A percentile compares a stretch with the other conserved stretches of the same genome.
Conservation (phyloP, 306 rosid genomes). For the Sicyos edulis region DNA sequence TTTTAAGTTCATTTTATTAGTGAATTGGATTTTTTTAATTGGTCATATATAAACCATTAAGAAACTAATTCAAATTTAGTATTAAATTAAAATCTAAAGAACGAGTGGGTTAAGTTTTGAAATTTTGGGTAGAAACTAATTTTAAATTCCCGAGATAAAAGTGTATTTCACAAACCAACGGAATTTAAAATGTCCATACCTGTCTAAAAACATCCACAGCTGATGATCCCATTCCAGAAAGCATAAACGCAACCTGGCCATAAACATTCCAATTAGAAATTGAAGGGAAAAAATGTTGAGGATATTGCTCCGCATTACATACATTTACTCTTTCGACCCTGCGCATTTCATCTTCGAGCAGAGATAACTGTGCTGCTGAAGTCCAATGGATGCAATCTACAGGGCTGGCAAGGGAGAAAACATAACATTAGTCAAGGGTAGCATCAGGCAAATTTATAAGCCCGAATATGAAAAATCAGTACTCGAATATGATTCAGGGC, state of each 20-base stretch:
- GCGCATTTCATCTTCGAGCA: conserved; percentile 97
- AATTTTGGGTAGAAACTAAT: no score
- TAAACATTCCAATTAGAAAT: not conserved
- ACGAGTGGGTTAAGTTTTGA: no score
- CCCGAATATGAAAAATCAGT: no score
- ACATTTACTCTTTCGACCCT: conserved; percentile 94
- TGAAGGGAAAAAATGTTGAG: not conserved
- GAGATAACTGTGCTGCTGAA: conserved; percentile 84
- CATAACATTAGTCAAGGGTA: not conserved
- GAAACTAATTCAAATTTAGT: no score
- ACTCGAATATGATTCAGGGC: conserved; percentile 27
- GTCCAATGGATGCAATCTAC: conserved; percentile 99
- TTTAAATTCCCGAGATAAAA: no score
- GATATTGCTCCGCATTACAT: conserved; percentile 41
- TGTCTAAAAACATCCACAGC: conserved; percentile 69
- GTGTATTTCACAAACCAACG: no score
- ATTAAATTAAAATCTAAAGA: no score
- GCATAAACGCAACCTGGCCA: conserved; percentile 82
- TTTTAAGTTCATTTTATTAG: no score
- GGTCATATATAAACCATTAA: no score
- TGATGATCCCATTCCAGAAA: conserved; percentile 82
- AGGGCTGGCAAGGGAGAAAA: conserved; percentile 55
- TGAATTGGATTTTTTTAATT: no score
- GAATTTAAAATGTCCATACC: conserved; percentile 34
- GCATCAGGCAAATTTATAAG: not conserved